Evolutionary conservation across 2,329 filamentous ascomycete species (phyloP), one percentile per base, ranked within the genome.

Genomic region (Moelleriella libera): DNA sequence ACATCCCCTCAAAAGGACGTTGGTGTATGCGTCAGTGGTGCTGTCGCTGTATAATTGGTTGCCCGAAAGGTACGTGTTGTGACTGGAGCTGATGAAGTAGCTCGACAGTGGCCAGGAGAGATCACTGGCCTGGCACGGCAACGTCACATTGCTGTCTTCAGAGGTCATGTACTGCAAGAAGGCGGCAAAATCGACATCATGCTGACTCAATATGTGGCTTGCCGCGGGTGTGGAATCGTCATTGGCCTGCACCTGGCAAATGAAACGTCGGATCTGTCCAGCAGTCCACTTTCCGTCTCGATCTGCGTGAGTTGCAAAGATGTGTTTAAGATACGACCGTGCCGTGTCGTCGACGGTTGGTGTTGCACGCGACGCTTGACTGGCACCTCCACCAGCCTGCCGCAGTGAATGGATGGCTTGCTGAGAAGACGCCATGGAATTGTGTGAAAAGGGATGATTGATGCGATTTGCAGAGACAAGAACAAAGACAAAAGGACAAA

Each of bases 11-110:
- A 88, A 76, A 48, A 96, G 70, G 8, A 89, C 87, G 45, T 82
- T 82, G 54, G 87, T 87, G 69, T 96, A 96, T 2, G 86, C 85
- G 54, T 88, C 85, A 0, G 87, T 88, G 60, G 88, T 94, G 46
- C 88, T 92, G 51, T 84, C 80, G 55, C 88, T 90, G 50, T 78
- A 87, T 11, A 95, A 79, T 68, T 96, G 89, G 60, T 90, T 85
- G 29, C 89, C 89, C 1, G 88, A 78, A 28, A 96, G 76, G 56
- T 96, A 96, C 0, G 89, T 96, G 66, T 96, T 96, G 71, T 96
- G 89, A 48, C 88, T 95, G 56, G 87, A 94, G 52, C 83, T 94
- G 60, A 96, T 87, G 65, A 88, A 95, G 66, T 96, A 96, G 65
- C 88, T 88, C 50, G 88, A 85, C 52, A 96, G 68, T 0, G 89